Conservation (phyloP, 1,284 basidiomycete genomes). For the Ceratobasidium sp. region DNA sequence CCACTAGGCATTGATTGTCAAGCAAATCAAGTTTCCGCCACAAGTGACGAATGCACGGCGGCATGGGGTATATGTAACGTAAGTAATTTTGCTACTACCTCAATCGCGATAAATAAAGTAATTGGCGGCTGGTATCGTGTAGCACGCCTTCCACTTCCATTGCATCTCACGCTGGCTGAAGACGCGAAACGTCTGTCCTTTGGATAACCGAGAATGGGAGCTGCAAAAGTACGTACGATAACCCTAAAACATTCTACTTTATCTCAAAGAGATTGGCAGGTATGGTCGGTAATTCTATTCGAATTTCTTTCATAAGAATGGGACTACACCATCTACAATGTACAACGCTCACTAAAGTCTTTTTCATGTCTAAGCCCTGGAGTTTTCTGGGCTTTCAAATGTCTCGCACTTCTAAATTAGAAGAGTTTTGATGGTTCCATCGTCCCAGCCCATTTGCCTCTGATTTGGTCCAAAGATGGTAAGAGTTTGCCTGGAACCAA, state of each 20-base stretch:
- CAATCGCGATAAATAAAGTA: neutral
- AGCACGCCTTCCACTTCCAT: conserved; percentile 99
- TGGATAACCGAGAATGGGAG: conserved; percentile 98
- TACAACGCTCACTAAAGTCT: conserved; percentile 1
- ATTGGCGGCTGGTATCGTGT: conserved; percentile 29
- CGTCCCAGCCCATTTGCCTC: neutral
- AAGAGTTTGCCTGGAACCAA: no score
- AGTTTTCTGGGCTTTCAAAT: no score
- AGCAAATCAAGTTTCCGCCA: conserved; percentile 97
- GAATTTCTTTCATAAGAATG: neutral
- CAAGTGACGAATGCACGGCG: conserved; percentile 97
- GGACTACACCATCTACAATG: neutral
- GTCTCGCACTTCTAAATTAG: no score
- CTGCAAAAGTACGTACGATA: conserved; percentile 82
- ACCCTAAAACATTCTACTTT: neutral
- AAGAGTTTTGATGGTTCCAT: neutral
- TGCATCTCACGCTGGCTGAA: conserved; percentile 99
- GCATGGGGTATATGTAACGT: conserved; percentile 99
- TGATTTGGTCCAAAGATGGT: neutral
- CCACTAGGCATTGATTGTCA: conserved; percentile 96
- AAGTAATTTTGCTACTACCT: conserved; percentile 56
- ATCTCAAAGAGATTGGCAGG: conserved; percentile 11
- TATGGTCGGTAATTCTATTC: conserved; percentile 28
- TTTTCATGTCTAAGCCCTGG: neutral
- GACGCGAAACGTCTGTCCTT: conserved; percentile 97